These are phyloP conservation scores for Globisporangium mamillatum DNA, from an alignment of 352 stramenopile species.

Conservation along the genomic window DNA sequence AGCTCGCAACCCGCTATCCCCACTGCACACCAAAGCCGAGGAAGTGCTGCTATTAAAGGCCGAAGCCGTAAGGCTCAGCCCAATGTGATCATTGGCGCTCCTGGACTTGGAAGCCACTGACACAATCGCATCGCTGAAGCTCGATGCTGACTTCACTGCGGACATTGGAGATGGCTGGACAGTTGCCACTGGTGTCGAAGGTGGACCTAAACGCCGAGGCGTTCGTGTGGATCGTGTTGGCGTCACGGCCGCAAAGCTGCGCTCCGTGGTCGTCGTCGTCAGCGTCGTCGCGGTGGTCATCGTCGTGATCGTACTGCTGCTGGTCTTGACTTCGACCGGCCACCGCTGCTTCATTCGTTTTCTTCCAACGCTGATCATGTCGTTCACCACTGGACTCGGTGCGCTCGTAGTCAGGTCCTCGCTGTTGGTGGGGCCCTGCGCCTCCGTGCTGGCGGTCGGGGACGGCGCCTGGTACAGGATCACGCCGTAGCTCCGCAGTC, in stretches of 20 bases:
- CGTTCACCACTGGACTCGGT: conserved; percentile 17
- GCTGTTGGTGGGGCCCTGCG: not conserved
- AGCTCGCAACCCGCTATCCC: not conserved
- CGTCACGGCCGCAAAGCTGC: not conserved
- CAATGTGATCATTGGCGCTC: not conserved
- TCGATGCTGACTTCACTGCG: not conserved
- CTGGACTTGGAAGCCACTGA: not conserved
- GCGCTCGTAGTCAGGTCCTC: not conserved
- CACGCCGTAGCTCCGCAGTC: conserved; percentile 11
- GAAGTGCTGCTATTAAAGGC: not conserved
- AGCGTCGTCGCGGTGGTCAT: not conserved
- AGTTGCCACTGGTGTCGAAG: not conserved
- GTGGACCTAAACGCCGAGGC: not conserved
- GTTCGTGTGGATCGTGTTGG: not conserved
- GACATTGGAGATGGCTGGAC: not conserved
- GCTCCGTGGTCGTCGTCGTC: not conserved
- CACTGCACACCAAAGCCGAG: not conserved
- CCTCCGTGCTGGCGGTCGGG: not conserved
- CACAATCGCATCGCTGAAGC: not conserved
- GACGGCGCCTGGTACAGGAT: conserved; percentile 10
- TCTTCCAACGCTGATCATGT: conserved; percentile 2
- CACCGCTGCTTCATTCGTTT: not conserved
- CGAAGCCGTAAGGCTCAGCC: not conserved
- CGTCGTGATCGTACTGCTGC: not conserved
- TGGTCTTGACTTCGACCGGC: not conserved